Evolutionary conservation across 164 flowering plant genomes (phyloP).

Genomic region (Stephania japonica): DNA sequence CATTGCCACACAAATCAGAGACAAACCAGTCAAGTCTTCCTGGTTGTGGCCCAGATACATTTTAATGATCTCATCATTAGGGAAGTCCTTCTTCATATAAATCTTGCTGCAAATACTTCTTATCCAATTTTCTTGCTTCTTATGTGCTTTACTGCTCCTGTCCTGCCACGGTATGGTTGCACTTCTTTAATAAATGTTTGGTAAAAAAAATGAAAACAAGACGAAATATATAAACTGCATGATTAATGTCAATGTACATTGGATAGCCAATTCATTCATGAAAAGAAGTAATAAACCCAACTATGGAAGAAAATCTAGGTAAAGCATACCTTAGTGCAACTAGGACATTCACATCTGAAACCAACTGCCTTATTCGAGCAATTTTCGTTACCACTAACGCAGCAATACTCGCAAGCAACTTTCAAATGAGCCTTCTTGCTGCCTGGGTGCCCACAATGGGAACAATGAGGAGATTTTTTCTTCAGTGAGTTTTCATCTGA

Average conservation of each 20-base stretch:
- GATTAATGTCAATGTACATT: neutral
- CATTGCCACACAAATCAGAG: conserved; percentile 1
- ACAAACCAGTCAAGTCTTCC: conserved; percentile 40
- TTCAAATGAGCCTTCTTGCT: conserved; percentile 62
- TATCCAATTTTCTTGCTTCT: conserved; percentile 58
- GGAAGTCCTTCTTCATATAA: conserved; percentile 52
- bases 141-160: conserved; percentile 41
- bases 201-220: neutral
- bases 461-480: conserved; percentile 63
- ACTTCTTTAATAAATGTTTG: neutral
- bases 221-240: neutral
- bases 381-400: conserved; percentile 22
- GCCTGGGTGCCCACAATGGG: conserved; percentile 95
- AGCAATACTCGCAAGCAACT: conserved; percentile 61
- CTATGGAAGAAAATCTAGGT: neutral
- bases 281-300: neutral
- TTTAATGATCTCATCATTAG: conserved; percentile 60
- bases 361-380: conserved; percentile 62
- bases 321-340: conserved; percentile 50
- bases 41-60: conserved; percentile 52
- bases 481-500: conserved; percentile 27
- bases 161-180: conserved; percentile 32
- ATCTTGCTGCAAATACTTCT: conserved; percentile 62
- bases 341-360: conserved; percentile 64
- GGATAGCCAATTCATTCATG: neutral